A percentile compares a stretch with the other conserved stretches of the same genome.
phyloP scores from a whole-genome alignment of 768 basidiomycete genomes.

The Mycena leptocephala region DNA sequence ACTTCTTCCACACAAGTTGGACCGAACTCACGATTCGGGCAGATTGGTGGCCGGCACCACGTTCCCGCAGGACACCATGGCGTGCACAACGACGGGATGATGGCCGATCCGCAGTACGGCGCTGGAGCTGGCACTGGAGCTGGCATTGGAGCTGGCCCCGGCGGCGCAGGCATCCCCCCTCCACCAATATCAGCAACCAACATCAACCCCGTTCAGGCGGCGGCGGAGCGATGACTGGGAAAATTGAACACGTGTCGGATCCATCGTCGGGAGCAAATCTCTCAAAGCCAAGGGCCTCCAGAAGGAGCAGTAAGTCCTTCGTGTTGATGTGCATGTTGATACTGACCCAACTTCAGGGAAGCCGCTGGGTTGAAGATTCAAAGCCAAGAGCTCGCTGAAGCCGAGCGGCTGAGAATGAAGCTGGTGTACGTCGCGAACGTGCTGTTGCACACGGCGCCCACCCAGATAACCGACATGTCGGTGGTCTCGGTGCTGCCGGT shows the following conservation, averaged over 20 bases:
- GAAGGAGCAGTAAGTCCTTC: constrained; percentile 29
- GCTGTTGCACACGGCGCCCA: constrained; percentile 29
- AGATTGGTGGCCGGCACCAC: constrained; percentile 18
- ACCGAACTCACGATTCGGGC: background rate
- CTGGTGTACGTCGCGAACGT: constrained; percentile 19
- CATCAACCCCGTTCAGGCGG: background rate
- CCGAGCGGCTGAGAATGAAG: constrained; percentile 10
- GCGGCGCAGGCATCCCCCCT: constrained; percentile 20
- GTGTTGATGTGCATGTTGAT: background rate
- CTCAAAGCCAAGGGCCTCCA: constrained; percentile 28
- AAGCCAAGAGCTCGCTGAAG: constrained; percentile 26
- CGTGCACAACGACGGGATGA: constrained; percentile 6
- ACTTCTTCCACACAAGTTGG: background rate
- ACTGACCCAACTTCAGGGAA: constrained; percentile 12
- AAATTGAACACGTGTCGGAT: constrained; percentile 29
- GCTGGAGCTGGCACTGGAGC: background rate
- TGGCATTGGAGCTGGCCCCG: background rate
- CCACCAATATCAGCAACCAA: background rate
- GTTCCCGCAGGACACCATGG: background rate
- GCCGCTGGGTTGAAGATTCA: constrained; percentile 21
- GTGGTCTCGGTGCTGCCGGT: background rate
- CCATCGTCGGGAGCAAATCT: constrained; percentile 20
- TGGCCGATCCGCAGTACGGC: constrained; percentile 9
- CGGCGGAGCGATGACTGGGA: constrained; percentile 23
- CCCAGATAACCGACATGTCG: constrained; percentile 22